phyloP scores from a whole-genome alignment of 148 eudicot genomes.

The Heliamphora exappendiculata region DNA sequence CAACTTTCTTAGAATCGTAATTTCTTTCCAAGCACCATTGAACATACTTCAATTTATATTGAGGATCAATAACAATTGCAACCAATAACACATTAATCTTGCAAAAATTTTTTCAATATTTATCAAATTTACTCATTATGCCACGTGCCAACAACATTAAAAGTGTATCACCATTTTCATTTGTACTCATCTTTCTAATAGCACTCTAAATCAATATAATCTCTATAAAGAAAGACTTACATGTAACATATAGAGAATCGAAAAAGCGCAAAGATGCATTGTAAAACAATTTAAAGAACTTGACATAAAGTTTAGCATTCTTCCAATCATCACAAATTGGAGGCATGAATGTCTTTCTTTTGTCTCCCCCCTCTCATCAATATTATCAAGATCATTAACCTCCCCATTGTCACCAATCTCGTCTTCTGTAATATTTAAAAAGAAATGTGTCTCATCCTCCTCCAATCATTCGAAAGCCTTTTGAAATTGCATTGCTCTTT shows the following conservation, averaged over 20 bases:
- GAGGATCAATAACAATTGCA: conserved; percentile 1
- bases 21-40: not conserved
- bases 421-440: not conserved
- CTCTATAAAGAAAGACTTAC: too few species aligned
- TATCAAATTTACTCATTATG: not conserved
- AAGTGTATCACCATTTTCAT: not conserved
- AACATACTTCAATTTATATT: not conserved
- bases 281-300: too few species aligned
- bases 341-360: not conserved
- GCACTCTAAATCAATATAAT: too few species aligned
- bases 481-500: too few species aligned
- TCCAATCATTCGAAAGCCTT: not conserved
- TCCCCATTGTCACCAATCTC: not conserved
- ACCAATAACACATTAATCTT: not conserved
- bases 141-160: not conserved
- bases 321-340: not conserved
- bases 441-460: not conserved
- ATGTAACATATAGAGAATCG: too few species aligned
- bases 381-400: too few species aligned
- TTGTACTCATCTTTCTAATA: too few species aligned
- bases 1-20: not conserved
- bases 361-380: not conserved
- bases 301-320: too few species aligned
- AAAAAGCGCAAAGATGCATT: too few species aligned
- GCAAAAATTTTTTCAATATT: not conserved